Conservation (phyloP, 306 rosid species). For the Alnus rubra region DNA sequence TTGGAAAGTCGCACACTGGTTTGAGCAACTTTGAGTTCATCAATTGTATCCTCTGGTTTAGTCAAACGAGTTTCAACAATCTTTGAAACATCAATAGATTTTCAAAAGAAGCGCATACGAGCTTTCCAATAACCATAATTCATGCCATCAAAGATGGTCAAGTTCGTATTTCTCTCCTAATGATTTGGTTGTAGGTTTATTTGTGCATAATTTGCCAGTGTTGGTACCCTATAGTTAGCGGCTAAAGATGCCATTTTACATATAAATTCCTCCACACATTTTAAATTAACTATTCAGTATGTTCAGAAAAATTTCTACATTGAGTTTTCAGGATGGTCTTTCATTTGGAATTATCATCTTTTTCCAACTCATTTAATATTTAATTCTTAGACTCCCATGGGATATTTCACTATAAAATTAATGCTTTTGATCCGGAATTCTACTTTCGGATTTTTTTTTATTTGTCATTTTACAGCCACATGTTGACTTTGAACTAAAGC, state of each 20-base stretch:
- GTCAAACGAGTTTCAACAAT: no score
- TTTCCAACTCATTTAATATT: neutral
- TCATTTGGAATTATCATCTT: constrained; percentile 4
- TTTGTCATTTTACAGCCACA: no score
- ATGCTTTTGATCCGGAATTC: neutral
- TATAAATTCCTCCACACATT: neutral
- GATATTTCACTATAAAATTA: neutral
- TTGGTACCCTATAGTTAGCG: neutral
- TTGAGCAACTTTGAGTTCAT: no score
- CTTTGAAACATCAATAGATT: no score
- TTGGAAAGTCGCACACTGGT: no score
- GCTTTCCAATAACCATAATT: no score
- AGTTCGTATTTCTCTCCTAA: neutral
- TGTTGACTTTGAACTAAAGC: no score
- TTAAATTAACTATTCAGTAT: neutral
- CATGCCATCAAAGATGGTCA: no score
- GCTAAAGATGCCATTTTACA: neutral
- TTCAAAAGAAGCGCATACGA: no score
- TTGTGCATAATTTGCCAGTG: neutral
- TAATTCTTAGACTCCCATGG: neutral
- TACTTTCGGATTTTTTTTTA: neutral
- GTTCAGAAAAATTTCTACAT: constrained; percentile 1
- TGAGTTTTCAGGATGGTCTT: constrained; percentile 12
- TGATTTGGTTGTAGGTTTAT: neutral
- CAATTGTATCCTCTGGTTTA: no score